A percentile compares a stretch with the other conserved stretches of the same genome.
These are phyloP conservation scores for Clitopilus passeckerianus DNA, from an alignment of 768 basidiomycete genomes.

Conservation along the genomic window DNA sequence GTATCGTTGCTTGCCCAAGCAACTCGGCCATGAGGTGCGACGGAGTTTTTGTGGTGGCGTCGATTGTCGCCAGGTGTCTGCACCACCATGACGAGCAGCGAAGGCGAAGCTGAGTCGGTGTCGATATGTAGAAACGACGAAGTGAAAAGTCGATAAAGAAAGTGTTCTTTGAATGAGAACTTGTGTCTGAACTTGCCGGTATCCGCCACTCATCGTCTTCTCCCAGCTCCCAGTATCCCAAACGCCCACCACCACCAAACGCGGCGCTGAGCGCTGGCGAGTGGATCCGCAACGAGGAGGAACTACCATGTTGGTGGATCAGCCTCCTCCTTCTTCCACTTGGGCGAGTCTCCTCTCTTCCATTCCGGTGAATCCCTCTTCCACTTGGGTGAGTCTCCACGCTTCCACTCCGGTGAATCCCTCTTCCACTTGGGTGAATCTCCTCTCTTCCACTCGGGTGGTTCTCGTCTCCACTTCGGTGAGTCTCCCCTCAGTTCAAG, in stretches of 20 bases:
- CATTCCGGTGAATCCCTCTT: neutral
- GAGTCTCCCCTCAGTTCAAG: neutral
- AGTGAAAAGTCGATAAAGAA: neutral
- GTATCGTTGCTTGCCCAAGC: neutral
- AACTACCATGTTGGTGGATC: no score
- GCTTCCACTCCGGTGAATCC: constrained; percentile 2
- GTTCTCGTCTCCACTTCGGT: neutral
- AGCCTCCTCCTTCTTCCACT: neutral
- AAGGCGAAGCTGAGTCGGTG: neutral
- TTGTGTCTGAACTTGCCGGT: neutral
- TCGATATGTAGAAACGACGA: neutral
- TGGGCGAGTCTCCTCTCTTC: no score
- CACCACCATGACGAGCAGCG: neutral
- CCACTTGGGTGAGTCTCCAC: neutral
- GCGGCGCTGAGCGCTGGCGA: neutral
- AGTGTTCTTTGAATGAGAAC: neutral
- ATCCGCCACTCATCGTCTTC: neutral
- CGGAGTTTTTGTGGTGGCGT: neutral
- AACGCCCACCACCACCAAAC: neutral
- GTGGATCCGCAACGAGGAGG: neutral
- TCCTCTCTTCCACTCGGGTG: neutral
- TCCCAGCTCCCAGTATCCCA: neutral
- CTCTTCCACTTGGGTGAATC: constrained; percentile 10
- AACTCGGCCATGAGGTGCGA: neutral
- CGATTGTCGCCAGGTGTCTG: neutral